Conservation (phyloP, 139 green algal species). For the Chlamydomonas applanata region DNA sequence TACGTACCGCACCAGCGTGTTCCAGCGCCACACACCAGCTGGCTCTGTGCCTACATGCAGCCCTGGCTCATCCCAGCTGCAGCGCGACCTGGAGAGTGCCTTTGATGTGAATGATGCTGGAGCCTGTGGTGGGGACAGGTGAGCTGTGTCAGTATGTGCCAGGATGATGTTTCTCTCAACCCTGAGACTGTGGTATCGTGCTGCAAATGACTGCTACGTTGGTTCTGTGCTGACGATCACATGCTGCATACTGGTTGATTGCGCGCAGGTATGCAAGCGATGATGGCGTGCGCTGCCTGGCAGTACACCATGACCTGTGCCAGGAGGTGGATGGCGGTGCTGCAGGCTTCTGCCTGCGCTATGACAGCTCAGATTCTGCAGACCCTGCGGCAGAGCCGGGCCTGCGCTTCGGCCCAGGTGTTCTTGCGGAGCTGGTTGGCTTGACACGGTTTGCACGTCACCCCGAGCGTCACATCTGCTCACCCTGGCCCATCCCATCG, state of each 20-base stretch:
- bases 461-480: neutral
- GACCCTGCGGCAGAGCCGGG: neutral
- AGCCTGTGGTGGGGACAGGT: neutral
- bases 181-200: too few relatives aligned
- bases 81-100: neutral
- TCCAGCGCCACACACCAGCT: too few relatives aligned
- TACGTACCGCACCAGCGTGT: too few relatives aligned
- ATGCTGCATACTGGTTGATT: too few relatives aligned
- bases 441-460: neutral
- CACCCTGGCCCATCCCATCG: neutral
- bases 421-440: neutral
- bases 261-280: neutral
- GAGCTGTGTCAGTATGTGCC: too few relatives aligned
- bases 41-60: neutral
- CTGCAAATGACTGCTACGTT: too few relatives aligned
- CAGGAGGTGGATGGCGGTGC: slow-evolving; percentile 8
- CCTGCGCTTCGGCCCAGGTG: neutral
- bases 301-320: neutral
- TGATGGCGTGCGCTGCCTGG: neutral
- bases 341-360: neutral
- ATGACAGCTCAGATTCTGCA: neutral
- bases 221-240: too few relatives aligned
- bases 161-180: too few relatives aligned
- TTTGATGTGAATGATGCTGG: neutral
- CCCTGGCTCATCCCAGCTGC: neutral